Base-by-base conservation (phyloP, 805 yeast genomes). In the Wickerhamiella nectarea region DNA sequence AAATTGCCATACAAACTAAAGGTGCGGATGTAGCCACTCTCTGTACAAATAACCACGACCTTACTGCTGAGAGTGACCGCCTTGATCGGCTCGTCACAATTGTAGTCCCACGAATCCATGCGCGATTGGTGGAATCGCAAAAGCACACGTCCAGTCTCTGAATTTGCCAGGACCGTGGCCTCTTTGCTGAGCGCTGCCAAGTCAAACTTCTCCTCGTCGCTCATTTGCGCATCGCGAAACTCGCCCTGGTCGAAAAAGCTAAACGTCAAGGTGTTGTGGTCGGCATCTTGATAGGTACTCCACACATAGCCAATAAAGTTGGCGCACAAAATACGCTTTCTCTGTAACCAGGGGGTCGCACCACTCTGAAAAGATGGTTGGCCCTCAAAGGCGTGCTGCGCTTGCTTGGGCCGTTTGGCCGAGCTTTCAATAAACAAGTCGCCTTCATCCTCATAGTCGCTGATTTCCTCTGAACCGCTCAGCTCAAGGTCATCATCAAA, bases 141-240 rank as follows among this genome's bases (percentile, higher is more conserved):
- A 48, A 73, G 70, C 3, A 87, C 44, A 6, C 52, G 49, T 8
- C 57, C 61, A 6, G 65, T 63, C 38, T 62, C 54, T 0, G 71
- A 63, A 38, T 62, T 64, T 1, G 76, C 93, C 44, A 84, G 69
- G 4, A 84, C 56, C 2, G 80, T 61, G 1, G 91, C 95, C 1
- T 67, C 68, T 14, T 70, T 71, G 41, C 78, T 78, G 54, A 89
- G 67, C 0, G 81, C 74, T 21, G 94, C 89, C 42, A 84, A 61
- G 57, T 85, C 94, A 60, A 70, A 84, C 11, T 73, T 70, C 48
- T 70, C 68, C 37, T 73, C 60, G 60, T 89, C 97, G 38, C 77
- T 78, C 62, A 89, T 87, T 61, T 85, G 89, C 54, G 84, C 84
- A 53, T 85, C 95, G 46, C 77, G 74, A 56, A 78, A 80, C 10